Evolutionary conservation across 2,329 filamentous ascomycete species (phyloP).

Genomic region (Tolypocladium sp.): DNA sequence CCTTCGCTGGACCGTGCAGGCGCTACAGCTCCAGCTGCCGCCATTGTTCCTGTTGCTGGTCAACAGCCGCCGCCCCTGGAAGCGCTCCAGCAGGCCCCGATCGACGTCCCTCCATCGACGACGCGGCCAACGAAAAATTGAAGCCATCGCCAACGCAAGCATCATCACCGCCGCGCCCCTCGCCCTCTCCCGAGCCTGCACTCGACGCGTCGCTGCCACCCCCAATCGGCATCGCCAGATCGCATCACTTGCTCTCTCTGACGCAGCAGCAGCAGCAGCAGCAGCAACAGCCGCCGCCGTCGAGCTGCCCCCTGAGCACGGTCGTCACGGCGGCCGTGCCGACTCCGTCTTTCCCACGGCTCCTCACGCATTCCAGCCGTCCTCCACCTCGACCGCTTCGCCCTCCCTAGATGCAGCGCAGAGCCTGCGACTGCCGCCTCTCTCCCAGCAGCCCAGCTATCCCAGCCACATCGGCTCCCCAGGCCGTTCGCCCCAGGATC

Average conservation of each 20-base stretch:
- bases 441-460: slow-evolving; percentile 21
- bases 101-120: background rate
- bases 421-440: slow-evolving; percentile 17
- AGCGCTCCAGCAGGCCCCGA: background rate
- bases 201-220: background rate
- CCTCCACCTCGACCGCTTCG: slow-evolving; percentile 10
- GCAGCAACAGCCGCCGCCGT: background rate
- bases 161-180: background rate
- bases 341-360: slow-evolving; percentile 35
- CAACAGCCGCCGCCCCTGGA: slow-evolving; percentile 2
- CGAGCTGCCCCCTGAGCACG: slow-evolving; percentile 20
- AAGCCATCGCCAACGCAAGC: slow-evolving; percentile 1
- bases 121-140: background rate
- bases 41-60: background rate
- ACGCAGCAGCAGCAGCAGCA: background rate
- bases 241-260: background rate
- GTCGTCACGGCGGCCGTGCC: slow-evolving; percentile 38
- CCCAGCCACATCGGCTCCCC: slow-evolving; percentile 6
- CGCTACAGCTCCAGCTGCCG: background rate
- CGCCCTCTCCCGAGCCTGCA: background rate
- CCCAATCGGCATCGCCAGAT: background rate
- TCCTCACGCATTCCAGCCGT: slow-evolving; percentile 29
- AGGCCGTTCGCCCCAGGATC: background rate
- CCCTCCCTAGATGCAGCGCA: slow-evolving; percentile 19
- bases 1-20: slow-evolving; percentile 1